phyloP scores from a whole-genome alignment of 2,329 filamentous ascomycete species.

The Alternaria hordeiaustralica region DNA sequence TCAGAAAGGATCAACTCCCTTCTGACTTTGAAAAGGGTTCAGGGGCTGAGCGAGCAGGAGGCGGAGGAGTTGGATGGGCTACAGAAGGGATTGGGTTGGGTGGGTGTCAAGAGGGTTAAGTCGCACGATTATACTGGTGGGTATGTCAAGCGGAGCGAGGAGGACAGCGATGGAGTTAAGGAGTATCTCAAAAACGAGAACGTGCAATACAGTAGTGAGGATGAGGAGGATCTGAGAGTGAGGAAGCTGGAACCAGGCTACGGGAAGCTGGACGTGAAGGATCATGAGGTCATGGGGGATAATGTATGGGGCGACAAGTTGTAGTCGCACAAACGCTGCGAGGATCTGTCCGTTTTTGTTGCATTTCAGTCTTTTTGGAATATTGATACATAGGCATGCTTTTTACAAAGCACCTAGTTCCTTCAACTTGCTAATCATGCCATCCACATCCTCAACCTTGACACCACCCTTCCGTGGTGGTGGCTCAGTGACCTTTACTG shows the following conservation, averaged over 20 bases:
- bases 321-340: neutral
- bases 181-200: neutral
- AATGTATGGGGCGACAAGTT: neutral
- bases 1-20: neutral
- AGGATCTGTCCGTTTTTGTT: neutral
- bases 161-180: neutral
- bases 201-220: neutral
- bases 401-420: conserved; percentile 85
- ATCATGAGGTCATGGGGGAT: neutral
- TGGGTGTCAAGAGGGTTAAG: neutral
- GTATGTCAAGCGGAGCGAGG: neutral
- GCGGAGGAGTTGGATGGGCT: neutral
- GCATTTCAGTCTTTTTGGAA: neutral
- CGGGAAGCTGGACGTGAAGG: neutral
- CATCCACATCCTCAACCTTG: conserved; percentile 97
- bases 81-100: neutral
- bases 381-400: neutral
- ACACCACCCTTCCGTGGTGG: conserved; percentile 86
- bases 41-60: neutral
- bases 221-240: neutral
- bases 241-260: neutral
- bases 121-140: neutral
- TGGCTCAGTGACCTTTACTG: conserved; percentile 89
- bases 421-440: conserved; percentile 92
- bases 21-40: neutral